Conservation (phyloP, 2,329 filamentous ascomycete species). For the Beauveria australis region DNA sequence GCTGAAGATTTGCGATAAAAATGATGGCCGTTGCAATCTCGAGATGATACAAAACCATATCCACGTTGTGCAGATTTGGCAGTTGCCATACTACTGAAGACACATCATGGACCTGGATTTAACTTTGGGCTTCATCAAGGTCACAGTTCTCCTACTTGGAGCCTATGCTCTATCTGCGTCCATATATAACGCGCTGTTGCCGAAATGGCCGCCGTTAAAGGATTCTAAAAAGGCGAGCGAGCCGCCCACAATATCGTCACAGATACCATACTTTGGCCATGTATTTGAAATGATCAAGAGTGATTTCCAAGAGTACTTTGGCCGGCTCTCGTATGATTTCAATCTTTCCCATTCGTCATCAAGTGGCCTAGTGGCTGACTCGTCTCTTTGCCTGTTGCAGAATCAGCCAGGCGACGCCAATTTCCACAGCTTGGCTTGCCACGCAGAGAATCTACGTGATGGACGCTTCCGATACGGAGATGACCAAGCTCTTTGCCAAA, state of each 20-base stretch:
- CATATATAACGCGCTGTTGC: neutral
- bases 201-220: neutral
- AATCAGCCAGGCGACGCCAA: slow-evolving; percentile 2
- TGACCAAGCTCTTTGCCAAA: slow-evolving; percentile 8
- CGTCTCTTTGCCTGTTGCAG: neutral
- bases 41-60: neutral
- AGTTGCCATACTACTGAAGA: neutral
- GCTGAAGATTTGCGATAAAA: neutral
- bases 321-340: slow-evolving; percentile 5
- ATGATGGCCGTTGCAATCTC: neutral
- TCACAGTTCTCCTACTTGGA: neutral
- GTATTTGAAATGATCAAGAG: slow-evolving; percentile 1
- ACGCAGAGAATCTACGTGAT: slow-evolving; percentile 4
- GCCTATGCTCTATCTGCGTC: neutral
- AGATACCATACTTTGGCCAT: slow-evolving; percentile 3
- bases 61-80: neutral
- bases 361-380: neutral
- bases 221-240: neutral
- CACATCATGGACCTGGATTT: neutral
- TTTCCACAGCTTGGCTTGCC: neutral
- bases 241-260: slow-evolving; percentile 4
- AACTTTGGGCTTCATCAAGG: neutral
- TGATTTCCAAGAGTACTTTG: slow-evolving; percentile 7
- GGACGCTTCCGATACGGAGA: slow-evolving; percentile 6
- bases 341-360: neutral